phyloP scores from a whole-genome alignment of 148 eudicot genomes.

The Rhododendron williamsianum region DNA sequence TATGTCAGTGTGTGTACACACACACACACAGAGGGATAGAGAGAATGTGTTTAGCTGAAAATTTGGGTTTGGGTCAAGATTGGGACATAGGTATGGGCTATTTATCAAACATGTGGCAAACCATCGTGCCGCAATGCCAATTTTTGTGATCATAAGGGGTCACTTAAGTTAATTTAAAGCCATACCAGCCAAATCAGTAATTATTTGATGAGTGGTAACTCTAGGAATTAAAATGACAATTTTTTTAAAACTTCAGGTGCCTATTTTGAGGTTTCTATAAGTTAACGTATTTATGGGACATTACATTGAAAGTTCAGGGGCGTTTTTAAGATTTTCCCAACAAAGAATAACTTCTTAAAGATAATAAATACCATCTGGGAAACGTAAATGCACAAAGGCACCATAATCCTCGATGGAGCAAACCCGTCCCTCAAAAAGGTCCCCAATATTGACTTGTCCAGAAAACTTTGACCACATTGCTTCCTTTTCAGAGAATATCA shows the following conservation, averaged over 20 bases:
- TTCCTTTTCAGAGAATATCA: conserved; percentile 92
- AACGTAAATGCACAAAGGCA: conserved; percentile 76
- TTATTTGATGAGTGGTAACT: background rate
- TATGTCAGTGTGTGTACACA: background rate
- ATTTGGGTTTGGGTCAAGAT: background rate
- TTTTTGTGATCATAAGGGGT: background rate
- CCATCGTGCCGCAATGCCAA: background rate
- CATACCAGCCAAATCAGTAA: background rate
- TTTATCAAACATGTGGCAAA: background rate
- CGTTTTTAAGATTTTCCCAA: background rate
- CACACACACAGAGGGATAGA: background rate
- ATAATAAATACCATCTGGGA: conserved; percentile 63
- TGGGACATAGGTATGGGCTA: background rate
- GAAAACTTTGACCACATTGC: conserved; percentile 71
- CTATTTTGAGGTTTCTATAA: background rate
- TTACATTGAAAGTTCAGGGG: background rate
- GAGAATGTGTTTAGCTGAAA: background rate
- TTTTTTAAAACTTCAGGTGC: background rate
- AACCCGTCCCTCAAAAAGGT: conserved; percentile 63
- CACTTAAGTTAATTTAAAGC: background rate
- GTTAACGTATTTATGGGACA: background rate
- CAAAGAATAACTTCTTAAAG: background rate
- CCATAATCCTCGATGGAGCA: conserved; percentile 85
- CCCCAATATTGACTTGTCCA: conserved; percentile 51
- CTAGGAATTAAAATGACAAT: background rate